These are phyloP conservation scores for Ilyonectria mors-panacis DNA, from an alignment of 2,329 filamentous ascomycete genomes.

Conservation along the genomic window DNA sequence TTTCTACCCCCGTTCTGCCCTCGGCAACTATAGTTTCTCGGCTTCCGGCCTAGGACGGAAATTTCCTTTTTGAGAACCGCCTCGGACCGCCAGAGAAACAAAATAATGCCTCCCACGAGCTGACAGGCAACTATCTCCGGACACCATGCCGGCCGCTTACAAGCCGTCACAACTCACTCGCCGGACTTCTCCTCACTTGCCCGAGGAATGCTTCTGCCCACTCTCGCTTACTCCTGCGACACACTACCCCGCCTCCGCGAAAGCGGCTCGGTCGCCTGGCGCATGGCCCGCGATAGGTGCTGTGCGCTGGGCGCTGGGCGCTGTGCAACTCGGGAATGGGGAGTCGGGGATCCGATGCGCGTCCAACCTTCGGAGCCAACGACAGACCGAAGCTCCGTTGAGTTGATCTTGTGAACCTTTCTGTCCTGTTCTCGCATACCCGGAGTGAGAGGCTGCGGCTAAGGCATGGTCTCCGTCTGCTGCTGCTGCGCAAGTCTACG, in stretches of 20 bases:
- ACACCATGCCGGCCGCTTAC: slow-evolving; percentile 40
- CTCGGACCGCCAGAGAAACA: slow-evolving; percentile 20
- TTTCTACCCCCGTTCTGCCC: slow-evolving; percentile 5
- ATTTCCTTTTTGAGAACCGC: slow-evolving; percentile 41
- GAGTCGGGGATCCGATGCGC: slow-evolving; percentile 16
- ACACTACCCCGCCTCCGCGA: slow-evolving; percentile 26
- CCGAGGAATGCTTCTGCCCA: slow-evolving; percentile 17
- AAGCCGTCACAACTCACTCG: slow-evolving; percentile 8
- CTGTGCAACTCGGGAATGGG: slow-evolving; percentile 26
- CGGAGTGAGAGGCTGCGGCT: slow-evolving; percentile 13
- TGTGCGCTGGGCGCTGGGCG: slow-evolving; percentile 16
- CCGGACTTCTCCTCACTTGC: slow-evolving; percentile 9
- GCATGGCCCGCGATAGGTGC: slow-evolving; percentile 17
- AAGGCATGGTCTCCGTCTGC: slow-evolving; percentile 1
- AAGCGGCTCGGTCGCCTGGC: slow-evolving; percentile 18
- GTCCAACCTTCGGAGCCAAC: background rate
- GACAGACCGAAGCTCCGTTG: background rate
- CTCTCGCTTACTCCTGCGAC: slow-evolving; percentile 25
- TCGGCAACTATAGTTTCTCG: slow-evolving; percentile 16
- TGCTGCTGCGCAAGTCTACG: background rate
- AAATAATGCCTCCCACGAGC: slow-evolving; percentile 2
- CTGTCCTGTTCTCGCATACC: slow-evolving; percentile 8
- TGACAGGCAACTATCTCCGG: slow-evolving; percentile 30
- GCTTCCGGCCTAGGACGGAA: slow-evolving; percentile 35
- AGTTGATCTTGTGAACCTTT: background rate